phyloP scores from a whole-genome alignment of 1,284 basidiomycete genomes.

The Rhodotorula sp. region DNA sequence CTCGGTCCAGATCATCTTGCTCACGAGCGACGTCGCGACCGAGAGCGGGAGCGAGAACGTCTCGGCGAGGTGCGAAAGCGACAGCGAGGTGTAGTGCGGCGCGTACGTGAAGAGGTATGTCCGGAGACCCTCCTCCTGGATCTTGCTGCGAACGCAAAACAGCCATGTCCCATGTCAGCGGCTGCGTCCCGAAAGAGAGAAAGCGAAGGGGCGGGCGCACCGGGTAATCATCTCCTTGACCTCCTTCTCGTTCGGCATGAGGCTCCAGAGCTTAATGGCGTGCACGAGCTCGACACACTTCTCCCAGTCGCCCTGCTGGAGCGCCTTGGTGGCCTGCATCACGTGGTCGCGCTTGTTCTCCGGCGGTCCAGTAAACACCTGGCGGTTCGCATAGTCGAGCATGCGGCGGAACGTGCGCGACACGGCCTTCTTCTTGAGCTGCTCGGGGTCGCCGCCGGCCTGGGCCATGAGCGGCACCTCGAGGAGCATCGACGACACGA shows the following conservation, averaged over 20 bases:
- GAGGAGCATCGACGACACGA: constrained; percentile 97
- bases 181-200: neutral
- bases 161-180: constrained; percentile 18
- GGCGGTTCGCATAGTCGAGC: constrained; percentile 94
- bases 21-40: constrained; percentile 86
- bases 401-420: constrained; percentile 94
- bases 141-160: constrained; percentile 64
- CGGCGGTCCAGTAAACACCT: constrained; percentile 96
- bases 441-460: constrained; percentile 88
- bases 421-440: constrained; percentile 68
- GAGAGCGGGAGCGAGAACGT: constrained; percentile 83
- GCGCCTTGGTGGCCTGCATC: constrained; percentile 96
- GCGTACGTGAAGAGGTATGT: constrained; percentile 99
- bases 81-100: constrained; percentile 88
- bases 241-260: constrained; percentile 84
- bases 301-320: constrained; percentile 97
- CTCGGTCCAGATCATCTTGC: constrained; percentile 99
- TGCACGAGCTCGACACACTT: constrained; percentile 88
- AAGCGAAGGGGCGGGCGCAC: constrained; percentile 61
- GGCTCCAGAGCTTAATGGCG: constrained; percentile 95
- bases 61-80: constrained; percentile 78
- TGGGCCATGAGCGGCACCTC: constrained; percentile 95
- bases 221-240: constrained; percentile 93
- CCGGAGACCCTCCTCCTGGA: constrained; percentile 94
- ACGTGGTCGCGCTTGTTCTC: constrained; percentile 99